Percentiles rank a stretch among this genome's conserved stretches.
Conservation (phyloP, 306 rosid genomes). For the Argentina anserina region DNA sequence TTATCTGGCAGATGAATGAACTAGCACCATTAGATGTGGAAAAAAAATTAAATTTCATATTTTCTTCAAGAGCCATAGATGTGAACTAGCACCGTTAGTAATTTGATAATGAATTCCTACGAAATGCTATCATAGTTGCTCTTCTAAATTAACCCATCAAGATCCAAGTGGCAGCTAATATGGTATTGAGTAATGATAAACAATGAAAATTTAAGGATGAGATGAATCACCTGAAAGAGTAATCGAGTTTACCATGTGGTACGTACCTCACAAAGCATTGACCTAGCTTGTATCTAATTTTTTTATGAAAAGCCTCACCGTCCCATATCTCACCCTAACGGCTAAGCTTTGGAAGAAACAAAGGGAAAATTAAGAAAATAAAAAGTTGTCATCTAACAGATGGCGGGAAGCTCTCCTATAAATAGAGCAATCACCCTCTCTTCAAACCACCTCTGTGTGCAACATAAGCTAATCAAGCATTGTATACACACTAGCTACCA, state of each 20-base stretch:
- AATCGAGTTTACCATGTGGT: slow-evolving; percentile 31
- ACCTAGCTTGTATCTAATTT: slow-evolving; percentile 29
- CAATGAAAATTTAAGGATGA: slow-evolving; percentile 1
- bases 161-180: slow-evolving; percentile 26
- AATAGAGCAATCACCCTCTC: slow-evolving; percentile 36
- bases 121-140: no score
- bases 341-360: slow-evolving; percentile 40
- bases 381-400: slow-evolving; percentile 41
- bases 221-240: slow-evolving; percentile 48
- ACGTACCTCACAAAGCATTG: slow-evolving; percentile 46
- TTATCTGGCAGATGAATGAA: slow-evolving; percentile 20
- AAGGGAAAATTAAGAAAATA: slow-evolving; percentile 9
- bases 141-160: background rate
- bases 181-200: slow-evolving; percentile 8
- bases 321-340: slow-evolving; percentile 53
- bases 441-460: slow-evolving; percentile 15
- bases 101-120: no score
- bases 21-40: slow-evolving; percentile 4
- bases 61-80: background rate
- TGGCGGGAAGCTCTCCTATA: slow-evolving; percentile 62
- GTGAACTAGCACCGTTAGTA: no score
- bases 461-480: slow-evolving; percentile 16
- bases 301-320: slow-evolving; percentile 49
- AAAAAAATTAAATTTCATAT: background rate
- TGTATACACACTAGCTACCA: background rate